Evolutionary conservation across 257 asterid genomes (phyloP).

Genomic region (Asclepias syriaca): DNA sequence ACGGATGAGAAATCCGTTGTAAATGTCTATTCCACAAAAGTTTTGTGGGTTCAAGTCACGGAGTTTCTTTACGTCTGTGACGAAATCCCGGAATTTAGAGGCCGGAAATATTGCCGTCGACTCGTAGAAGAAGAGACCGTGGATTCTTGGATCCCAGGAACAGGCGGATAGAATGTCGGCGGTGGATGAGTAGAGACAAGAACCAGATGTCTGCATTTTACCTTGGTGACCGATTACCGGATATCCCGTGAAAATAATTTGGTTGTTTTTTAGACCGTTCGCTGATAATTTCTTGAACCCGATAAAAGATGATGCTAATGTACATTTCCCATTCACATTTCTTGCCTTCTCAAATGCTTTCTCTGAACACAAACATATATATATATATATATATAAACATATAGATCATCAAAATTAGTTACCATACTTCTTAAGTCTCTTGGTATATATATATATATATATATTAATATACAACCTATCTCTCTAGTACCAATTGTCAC

Average conservation of each 20-base stretch:
- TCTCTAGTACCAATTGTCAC: too few relatives aligned
- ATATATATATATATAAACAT: too few relatives aligned
- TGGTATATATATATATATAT: too few relatives aligned
- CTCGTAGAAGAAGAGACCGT: slow-evolving; percentile 65
- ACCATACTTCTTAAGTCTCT: too few relatives aligned
- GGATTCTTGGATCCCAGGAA: slow-evolving; percentile 74
- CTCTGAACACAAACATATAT: slow-evolving; percentile 32
- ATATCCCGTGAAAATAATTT: slow-evolving; percentile 54
- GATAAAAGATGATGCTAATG: slow-evolving; percentile 35
- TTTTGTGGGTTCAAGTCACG: slow-evolving; percentile 44
- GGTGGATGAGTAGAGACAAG: slow-evolving; percentile 62
- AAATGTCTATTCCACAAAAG: slow-evolving; percentile 73
- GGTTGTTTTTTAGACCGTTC: slow-evolving; percentile 73
- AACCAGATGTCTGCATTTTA: slow-evolving; percentile 76
- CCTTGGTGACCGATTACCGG: slow-evolving; percentile 76
- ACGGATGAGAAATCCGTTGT: slow-evolving; percentile 72
- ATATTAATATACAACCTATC: too few relatives aligned
- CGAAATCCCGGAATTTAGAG: slow-evolving; percentile 32
- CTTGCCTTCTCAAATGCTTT: slow-evolving; percentile 42
- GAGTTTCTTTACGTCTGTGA: slow-evolving; percentile 47
- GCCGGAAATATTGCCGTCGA: slow-evolving; percentile 55
- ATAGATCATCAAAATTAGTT: too few relatives aligned
- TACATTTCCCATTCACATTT: slow-evolving; percentile 45
- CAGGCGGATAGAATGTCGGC: slow-evolving; percentile 32
- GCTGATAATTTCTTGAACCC: slow-evolving; percentile 45